Evolutionary conservation across 2,329 filamentous ascomycete species (phyloP).

Genomic region (Apiospora phragmitis): DNA sequence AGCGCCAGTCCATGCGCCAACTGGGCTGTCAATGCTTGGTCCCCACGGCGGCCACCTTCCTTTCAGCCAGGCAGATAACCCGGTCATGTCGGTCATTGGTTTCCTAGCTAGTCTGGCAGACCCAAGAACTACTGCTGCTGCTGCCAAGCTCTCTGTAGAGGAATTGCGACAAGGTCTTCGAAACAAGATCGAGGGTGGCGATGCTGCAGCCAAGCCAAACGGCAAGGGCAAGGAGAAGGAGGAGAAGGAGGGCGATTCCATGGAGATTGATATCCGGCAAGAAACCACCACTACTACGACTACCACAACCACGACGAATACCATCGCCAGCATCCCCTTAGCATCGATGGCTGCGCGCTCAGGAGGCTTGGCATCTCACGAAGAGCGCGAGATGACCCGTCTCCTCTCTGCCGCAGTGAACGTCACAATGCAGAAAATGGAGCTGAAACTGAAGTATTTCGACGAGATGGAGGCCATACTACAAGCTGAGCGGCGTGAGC

Average conservation of each 20-base stretch:
- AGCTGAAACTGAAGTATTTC: constrained; percentile 94
- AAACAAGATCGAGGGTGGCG: constrained; percentile 68
- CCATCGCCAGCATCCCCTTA: constrained; percentile 76
- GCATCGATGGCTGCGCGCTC: constrained; percentile 84
- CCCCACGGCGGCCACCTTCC: constrained; percentile 78
- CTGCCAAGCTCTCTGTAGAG: constrained; percentile 83
- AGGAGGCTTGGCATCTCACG: constrained; percentile 86
- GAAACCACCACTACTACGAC: constrained; percentile 54
- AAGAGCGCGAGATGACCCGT: constrained; percentile 94
- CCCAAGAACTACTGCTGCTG: constrained; percentile 85
- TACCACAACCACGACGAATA: constrained; percentile 45
- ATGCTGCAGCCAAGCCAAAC: constrained; percentile 44
- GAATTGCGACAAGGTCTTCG: constrained; percentile 81
- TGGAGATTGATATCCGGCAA: constrained; percentile 63
- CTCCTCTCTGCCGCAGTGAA: constrained; percentile 92
- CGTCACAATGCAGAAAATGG: constrained; percentile 90
- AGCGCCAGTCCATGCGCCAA: constrained; percentile 52
- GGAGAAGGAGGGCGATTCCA: constrained; percentile 56
- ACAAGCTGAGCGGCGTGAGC: constrained; percentile 86
- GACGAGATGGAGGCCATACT: constrained; percentile 92
- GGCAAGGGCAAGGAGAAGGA: constrained; percentile 63
- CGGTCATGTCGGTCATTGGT: constrained; percentile 92
- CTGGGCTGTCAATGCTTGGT: constrained; percentile 66
- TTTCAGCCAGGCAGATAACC: constrained; percentile 91
- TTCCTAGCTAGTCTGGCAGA: constrained; percentile 92